Evolutionary conservation across 768 basidiomycete species (phyloP).

Genomic region (Phlebiopsis flavidoalba): DNA sequence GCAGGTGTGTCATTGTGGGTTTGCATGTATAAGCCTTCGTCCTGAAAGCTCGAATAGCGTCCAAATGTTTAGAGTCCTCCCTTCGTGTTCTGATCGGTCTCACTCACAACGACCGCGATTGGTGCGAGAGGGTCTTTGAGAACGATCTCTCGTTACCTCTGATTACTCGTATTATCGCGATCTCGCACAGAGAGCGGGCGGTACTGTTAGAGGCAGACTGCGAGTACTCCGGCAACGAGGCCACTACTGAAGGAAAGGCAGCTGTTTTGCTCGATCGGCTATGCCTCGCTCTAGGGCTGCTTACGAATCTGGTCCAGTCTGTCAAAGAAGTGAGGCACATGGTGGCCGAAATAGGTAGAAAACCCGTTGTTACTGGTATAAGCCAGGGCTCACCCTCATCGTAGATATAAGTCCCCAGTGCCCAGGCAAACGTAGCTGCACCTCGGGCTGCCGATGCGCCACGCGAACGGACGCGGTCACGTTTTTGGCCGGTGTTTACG

Average conservation of each 20-base stretch:
- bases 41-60: slow-evolving; percentile 24
- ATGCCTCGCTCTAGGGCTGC: slow-evolving; percentile 68
- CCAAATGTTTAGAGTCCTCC: slow-evolving; percentile 48
- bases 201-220: slow-evolving; percentile 10
- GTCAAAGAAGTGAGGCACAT: slow-evolving; percentile 42
- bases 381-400: background rate
- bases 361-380: background rate
- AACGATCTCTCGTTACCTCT: slow-evolving; percentile 43
- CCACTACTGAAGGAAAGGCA: slow-evolving; percentile 21
- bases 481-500: slow-evolving; percentile 47
- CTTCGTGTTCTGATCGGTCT: slow-evolving; percentile 69
- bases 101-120: slow-evolving; percentile 55
- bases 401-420: slow-evolving; percentile 53
- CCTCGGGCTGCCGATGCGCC: slow-evolving; percentile 48
- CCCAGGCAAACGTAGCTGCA: slow-evolving; percentile 43
- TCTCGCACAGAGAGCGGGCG: slow-evolving; percentile 26
- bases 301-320: slow-evolving; percentile 71
- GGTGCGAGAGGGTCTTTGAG: slow-evolving; percentile 49
- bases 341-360: slow-evolving; percentile 47
- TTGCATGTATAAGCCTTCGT: background rate
- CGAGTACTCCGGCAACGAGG: slow-evolving; percentile 13
- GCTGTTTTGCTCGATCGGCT: slow-evolving; percentile 58
- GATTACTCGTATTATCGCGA: slow-evolving; percentile 42
- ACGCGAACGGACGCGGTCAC: slow-evolving; percentile 40
- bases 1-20: slow-evolving; percentile 18